phyloP scores from a whole-genome alignment of 163 green algal genomes.

The Prototheca wickerhamii region DNA sequence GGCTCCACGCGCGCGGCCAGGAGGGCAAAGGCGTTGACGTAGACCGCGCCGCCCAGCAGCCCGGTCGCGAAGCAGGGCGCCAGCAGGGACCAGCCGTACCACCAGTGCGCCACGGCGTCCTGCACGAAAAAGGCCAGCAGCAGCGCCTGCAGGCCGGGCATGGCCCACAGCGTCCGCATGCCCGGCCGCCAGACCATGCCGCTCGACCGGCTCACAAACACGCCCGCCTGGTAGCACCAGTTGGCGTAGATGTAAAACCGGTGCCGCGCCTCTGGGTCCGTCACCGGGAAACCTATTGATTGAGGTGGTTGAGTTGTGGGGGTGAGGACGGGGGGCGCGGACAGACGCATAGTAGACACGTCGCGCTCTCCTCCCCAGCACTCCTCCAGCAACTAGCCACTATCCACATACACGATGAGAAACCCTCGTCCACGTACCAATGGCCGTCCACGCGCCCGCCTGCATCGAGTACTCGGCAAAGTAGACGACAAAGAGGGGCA shows the following conservation, averaged over 20 bases:
- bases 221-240: conserved; percentile 52
- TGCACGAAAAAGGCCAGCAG: conserved; percentile 49
- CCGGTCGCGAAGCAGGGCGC: conserved; percentile 36
- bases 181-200: conserved; percentile 47
- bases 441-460: conserved; percentile 47
- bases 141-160: conserved; percentile 44
- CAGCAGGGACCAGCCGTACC: conserved; percentile 46
- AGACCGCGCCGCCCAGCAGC: conserved; percentile 54
- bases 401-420: too few relatives aligned
- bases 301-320: background rate
- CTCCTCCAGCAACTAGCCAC: background rate
- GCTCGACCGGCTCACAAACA: conserved; percentile 51
- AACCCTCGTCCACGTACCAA: too few relatives aligned
- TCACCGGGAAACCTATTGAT: conserved; percentile 37
- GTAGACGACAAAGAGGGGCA: conserved; percentile 55
- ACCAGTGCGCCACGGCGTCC: conserved; percentile 27
- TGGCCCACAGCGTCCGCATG: conserved; percentile 38
- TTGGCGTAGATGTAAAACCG: conserved; percentile 49
- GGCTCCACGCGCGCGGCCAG: conserved; percentile 32
- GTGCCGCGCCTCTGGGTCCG: conserved; percentile 19
- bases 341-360: background rate
- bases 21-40: conserved; percentile 60
- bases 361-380: background rate
- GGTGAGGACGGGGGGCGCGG: background rate
- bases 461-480: conserved; percentile 64